Conservation (phyloP, 2,329 filamentous ascomycete species). For the Fusarium buharicum region DNA sequence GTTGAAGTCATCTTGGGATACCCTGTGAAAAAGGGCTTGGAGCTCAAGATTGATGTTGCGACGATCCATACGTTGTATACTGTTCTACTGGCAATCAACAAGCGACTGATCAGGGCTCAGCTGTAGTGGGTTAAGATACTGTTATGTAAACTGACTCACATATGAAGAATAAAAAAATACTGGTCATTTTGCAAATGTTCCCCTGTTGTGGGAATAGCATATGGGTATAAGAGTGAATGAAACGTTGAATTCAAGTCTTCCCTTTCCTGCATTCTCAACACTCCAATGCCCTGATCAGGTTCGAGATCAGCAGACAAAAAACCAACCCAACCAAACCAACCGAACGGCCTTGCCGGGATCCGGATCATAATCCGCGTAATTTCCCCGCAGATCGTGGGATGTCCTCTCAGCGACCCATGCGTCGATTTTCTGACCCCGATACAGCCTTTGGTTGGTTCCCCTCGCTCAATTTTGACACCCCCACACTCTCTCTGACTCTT, state of each 20-base stretch:
- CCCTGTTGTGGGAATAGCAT: too few species aligned
- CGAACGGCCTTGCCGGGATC: not conserved
- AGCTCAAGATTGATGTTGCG: slow-evolving; percentile 65
- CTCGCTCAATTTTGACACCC: slow-evolving; percentile 6
- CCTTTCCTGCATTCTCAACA: not conserved
- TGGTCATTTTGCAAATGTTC: not conserved
- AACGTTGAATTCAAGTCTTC: too few species aligned
- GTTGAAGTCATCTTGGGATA: slow-evolving; percentile 72
- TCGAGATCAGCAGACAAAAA: not conserved
- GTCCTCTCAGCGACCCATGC: not conserved
- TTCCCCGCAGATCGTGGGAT: slow-evolving; percentile 27
- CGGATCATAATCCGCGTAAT: not conserved
- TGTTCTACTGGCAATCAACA: slow-evolving; percentile 49
- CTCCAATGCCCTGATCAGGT: not conserved
- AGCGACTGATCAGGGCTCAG: not conserved
- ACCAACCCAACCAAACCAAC: too few species aligned
- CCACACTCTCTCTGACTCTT: slow-evolving; percentile 7
- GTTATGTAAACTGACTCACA: not conserved
- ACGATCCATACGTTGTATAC: slow-evolving; percentile 56
- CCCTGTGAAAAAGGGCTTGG: slow-evolving; percentile 64
- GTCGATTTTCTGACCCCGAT: too few species aligned
- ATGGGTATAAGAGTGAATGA: too few species aligned
- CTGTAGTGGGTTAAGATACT: not conserved
- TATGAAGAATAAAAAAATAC: not conserved
- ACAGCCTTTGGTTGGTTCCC: not conserved